phyloP scores from a whole-genome alignment of 2,329 filamentous ascomycete species.

The Venturia aucupariae region DNA sequence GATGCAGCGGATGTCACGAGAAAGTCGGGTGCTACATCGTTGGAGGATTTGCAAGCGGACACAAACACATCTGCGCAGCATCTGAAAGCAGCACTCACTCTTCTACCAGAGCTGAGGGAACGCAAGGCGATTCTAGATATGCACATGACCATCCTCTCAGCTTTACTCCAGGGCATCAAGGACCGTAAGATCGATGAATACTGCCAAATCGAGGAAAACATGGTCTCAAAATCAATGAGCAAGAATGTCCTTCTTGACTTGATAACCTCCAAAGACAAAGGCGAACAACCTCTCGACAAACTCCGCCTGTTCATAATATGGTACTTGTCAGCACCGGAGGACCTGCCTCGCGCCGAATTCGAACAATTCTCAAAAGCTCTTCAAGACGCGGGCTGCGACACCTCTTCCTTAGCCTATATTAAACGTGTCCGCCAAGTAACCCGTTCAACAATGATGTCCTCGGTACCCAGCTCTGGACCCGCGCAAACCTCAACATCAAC shows the following conservation, averaged over 20 bases:
- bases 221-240: slow-evolving; percentile 82
- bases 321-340: slow-evolving; percentile 79
- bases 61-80: slow-evolving; percentile 85
- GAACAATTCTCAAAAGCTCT: slow-evolving; percentile 79
- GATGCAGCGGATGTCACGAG: slow-evolving; percentile 90
- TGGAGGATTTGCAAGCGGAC: slow-evolving; percentile 88
- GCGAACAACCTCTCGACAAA: slow-evolving; percentile 78
- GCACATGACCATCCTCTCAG: slow-evolving; percentile 97
- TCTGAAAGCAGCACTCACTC: slow-evolving; percentile 87
- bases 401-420: slow-evolving; percentile 72
- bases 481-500: slow-evolving; percentile 53
- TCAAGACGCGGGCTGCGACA: slow-evolving; percentile 64
- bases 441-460: slow-evolving; percentile 96
- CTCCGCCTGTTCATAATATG: slow-evolving; percentile 92
- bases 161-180: slow-evolving; percentile 73
- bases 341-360: slow-evolving; percentile 74
- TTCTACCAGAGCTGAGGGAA: slow-evolving; percentile 84
- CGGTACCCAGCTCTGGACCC: slow-evolving; percentile 55
- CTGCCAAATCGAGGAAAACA: slow-evolving; percentile 88
- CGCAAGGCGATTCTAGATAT: slow-evolving; percentile 90
- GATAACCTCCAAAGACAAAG: slow-evolving; percentile 72
- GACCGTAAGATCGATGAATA: slow-evolving; percentile 92
- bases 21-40: slow-evolving; percentile 84
- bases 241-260: slow-evolving; percentile 83
- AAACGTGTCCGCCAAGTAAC: slow-evolving; percentile 88